Conservation (phyloP, 495 filamentous ascomycete genomes). For the Penicillium pancosmium region DNA sequence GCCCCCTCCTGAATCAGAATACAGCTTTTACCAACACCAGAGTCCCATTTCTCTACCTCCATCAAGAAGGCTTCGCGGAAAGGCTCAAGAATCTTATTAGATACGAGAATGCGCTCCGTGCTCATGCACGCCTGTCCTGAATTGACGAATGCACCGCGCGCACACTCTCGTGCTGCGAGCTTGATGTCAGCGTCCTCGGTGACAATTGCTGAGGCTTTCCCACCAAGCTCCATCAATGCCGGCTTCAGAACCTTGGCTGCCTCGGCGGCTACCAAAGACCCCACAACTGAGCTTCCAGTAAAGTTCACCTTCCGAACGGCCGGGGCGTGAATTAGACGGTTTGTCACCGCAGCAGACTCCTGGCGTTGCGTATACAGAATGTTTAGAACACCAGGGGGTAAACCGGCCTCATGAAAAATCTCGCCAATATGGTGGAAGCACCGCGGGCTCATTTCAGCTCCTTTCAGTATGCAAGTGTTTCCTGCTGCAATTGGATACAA, state of each 20-base stretch:
- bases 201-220: too few relatives aligned
- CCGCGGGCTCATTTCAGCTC: neutral
- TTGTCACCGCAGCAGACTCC: neutral
- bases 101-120: too few relatives aligned
- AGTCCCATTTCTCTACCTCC: too few relatives aligned
- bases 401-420: neutral
- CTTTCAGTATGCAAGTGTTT: neutral
- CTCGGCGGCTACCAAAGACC: neutral
- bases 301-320: neutral
- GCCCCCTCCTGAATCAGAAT: too few relatives aligned
- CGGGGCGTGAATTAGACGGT: neutral
- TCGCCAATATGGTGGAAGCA: conserved; percentile 2
- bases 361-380: neutral
- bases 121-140: too few relatives aligned
- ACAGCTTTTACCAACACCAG: too few relatives aligned
- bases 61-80: too few relatives aligned
- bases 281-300: neutral
- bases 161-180: too few relatives aligned
- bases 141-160: too few relatives aligned
- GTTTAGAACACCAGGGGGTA: neutral
- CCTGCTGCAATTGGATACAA: neutral
- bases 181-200: too few relatives aligned
- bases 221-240: too few relatives aligned
- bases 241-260: neutral
- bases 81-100: too few relatives aligned